phyloP scores from a whole-genome alignment of 202 grass and related monocot species.

The Sporobolus alterniflorus region DNA sequence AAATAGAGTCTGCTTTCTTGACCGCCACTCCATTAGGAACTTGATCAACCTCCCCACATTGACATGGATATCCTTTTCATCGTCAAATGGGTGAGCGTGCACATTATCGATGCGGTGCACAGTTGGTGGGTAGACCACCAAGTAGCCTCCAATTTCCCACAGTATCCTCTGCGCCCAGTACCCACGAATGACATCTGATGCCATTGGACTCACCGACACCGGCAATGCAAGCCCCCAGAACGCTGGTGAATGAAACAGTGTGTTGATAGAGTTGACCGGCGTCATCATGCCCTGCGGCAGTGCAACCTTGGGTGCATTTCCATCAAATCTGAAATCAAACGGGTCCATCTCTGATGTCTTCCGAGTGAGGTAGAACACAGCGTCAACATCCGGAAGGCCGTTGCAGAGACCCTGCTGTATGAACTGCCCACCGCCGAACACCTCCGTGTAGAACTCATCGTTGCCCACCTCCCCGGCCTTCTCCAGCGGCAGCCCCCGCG shows the following conservation, averaged over 20 bases:
- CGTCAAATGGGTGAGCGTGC: constrained; percentile 72
- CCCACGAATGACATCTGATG: constrained; percentile 94
- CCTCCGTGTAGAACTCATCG: constrained; percentile 93
- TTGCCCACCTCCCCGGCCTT: constrained; percentile 83
- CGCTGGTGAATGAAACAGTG: constrained; percentile 87
- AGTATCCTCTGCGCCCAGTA: constrained; percentile 94
- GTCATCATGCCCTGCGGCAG: constrained; percentile 94
- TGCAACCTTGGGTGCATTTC: constrained; percentile 81
- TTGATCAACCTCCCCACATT: constrained; percentile 93
- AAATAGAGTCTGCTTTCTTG: constrained; percentile 79
- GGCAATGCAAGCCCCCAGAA: constrained; percentile 98
- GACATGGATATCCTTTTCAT: constrained; percentile 98
- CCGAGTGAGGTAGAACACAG: constrained; percentile 95
- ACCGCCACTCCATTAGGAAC: constrained; percentile 85
- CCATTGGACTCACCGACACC: constrained; percentile 91
- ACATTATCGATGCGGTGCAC: constrained; percentile 82
- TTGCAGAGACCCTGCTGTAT: constrained; percentile 96
- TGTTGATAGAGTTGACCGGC: constrained; percentile 94
- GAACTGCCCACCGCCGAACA: constrained; percentile 88
- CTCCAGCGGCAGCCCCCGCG: constrained; percentile 85
- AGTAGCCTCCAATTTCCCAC: constrained; percentile 95
- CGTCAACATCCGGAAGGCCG: constrained; percentile 87
- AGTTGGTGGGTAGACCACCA: constrained; percentile 86
- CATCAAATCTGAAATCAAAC: constrained; percentile 77
- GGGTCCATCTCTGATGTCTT: constrained; percentile 78